A percentile compares a stretch with the other conserved stretches of the same genome.
Evolutionary conservation across 129 eudicot genomes (phyloP).

Genomic region (Flaveria brownii): DNA sequence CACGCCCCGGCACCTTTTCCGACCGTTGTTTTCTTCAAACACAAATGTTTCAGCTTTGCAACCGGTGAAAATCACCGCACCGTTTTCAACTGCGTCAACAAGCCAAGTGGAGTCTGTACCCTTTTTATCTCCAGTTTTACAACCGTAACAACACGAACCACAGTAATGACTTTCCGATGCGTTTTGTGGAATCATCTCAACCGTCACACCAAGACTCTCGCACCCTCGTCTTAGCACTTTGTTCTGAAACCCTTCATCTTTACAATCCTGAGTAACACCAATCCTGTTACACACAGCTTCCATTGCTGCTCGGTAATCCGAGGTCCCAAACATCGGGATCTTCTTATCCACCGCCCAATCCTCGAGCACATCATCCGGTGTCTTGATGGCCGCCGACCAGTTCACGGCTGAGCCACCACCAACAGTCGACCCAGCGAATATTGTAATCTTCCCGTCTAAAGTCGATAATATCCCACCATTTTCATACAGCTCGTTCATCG

Average conservation of each 20-base stretch:
- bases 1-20: conserved; percentile 64
- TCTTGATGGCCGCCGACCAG: conserved; percentile 80
- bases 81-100: conserved; percentile 65
- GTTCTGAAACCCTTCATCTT: conserved; percentile 70
- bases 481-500: conserved; percentile 59
- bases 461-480: conserved; percentile 59
- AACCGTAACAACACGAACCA: conserved; percentile 80
- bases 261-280: conserved; percentile 58
- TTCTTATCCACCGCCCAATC: conserved; percentile 65
- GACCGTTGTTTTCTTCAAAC: conserved; percentile 29
- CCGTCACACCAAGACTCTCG: conserved; percentile 58
- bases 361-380: conserved; percentile 63
- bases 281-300: conserved; percentile 69
- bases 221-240: conserved; percentile 70
- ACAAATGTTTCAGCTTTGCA: conserved; percentile 70
- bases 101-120: conserved; percentile 92
- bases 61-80: conserved; percentile 70
- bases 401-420: conserved; percentile 95
- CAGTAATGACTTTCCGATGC: conserved; percentile 75
- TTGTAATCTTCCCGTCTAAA: conserved; percentile 55
- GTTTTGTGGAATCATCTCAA: conserved; percentile 61
- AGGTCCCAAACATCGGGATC: conserved; percentile 55
- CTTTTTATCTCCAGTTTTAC: conserved; percentile 74
- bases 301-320: conserved; percentile 67
- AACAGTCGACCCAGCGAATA: conserved; percentile 73